These are phyloP conservation scores for Talaromyces borbonicus DNA, from an alignment of 495 filamentous ascomycete species.

Conservation along the genomic window DNA sequence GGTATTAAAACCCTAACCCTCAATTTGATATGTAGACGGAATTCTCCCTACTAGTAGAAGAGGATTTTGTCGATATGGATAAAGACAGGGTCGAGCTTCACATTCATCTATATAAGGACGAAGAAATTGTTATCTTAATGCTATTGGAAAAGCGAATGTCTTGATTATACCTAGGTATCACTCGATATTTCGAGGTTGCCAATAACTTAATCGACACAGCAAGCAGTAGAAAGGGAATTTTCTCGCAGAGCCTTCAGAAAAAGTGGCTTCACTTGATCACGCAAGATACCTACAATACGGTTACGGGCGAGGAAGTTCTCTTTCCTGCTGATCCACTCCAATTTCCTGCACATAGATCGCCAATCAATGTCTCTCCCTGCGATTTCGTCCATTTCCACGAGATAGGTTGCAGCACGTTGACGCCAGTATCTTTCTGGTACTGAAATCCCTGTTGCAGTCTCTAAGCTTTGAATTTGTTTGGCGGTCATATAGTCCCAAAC, in stretches of 20 bases:
- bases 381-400: constrained; percentile 4
- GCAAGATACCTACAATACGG: background rate
- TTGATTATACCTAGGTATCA: too few species aligned
- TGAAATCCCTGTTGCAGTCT: background rate
- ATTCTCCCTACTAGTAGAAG: too few species aligned
- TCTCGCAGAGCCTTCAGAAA: background rate
- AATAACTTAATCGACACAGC: too few species aligned
- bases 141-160: too few species aligned
- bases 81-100: too few species aligned
- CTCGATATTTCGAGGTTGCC: too few species aligned
- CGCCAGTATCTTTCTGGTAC: constrained; percentile 3
- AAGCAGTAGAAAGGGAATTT: too few species aligned
- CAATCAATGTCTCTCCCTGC: background rate
- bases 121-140: too few species aligned
- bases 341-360: constrained; percentile 1
- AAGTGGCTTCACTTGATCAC: background rate
- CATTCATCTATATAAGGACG: too few species aligned
- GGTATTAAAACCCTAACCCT: background rate
- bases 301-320: background rate
- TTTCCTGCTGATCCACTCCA: background rate
- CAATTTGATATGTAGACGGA: too few species aligned
- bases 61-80: too few species aligned
- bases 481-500: background rate
- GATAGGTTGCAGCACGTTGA: background rate
- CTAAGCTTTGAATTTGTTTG: background rate